A percentile compares a stretch with the other conserved stretches of the same genome.
Conservation (phyloP, 1,284 basidiomycete genomes). For the Trametes pubescens region DNA sequence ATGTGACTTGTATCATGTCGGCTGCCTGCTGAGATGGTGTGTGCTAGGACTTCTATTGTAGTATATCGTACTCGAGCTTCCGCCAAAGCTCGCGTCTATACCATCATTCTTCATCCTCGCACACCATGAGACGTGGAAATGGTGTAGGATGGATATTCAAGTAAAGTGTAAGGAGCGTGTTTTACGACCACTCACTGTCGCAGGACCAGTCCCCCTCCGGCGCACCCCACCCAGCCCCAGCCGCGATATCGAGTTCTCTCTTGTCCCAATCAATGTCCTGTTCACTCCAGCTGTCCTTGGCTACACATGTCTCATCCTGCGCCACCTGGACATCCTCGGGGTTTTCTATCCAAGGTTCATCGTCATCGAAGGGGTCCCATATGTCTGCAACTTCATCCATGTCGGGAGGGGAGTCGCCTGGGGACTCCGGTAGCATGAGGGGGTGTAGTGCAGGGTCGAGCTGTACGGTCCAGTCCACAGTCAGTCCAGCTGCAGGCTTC, state of each 20-base stretch:
- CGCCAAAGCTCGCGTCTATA: slow-evolving; percentile 13
- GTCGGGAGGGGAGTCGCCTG: slow-evolving; percentile 17
- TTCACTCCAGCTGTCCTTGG: slow-evolving; percentile 3
- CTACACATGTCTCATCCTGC: background rate
- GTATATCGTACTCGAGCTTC: slow-evolving; percentile 8
- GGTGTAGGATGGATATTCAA: background rate
- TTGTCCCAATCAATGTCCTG: slow-evolving; percentile 5
- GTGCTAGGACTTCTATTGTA: slow-evolving; percentile 14
- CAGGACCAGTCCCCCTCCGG: slow-evolving; percentile 13
- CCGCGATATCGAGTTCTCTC: background rate
- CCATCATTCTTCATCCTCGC: background rate
- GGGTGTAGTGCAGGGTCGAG: slow-evolving; percentile 25
- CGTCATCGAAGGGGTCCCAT: slow-evolving; percentile 17
- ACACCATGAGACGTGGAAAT: background rate
- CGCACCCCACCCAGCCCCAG: slow-evolving; percentile 8
- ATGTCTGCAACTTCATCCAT: slow-evolving; percentile 17
- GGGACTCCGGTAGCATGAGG: slow-evolving; percentile 17
- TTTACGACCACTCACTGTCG: slow-evolving; percentile 10
- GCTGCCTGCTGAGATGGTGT: background rate
- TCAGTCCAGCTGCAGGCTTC: slow-evolving; percentile 21
- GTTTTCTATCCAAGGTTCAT: slow-evolving; percentile 2
- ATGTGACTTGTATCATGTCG: background rate
- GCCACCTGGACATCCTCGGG: background rate
- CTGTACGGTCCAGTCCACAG: slow-evolving; percentile 52
- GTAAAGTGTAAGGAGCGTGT: background rate